Base-by-base conservation (phyloP, 495 filamentous ascomycete genomes). In the Penicillium chermesinum region DNA sequence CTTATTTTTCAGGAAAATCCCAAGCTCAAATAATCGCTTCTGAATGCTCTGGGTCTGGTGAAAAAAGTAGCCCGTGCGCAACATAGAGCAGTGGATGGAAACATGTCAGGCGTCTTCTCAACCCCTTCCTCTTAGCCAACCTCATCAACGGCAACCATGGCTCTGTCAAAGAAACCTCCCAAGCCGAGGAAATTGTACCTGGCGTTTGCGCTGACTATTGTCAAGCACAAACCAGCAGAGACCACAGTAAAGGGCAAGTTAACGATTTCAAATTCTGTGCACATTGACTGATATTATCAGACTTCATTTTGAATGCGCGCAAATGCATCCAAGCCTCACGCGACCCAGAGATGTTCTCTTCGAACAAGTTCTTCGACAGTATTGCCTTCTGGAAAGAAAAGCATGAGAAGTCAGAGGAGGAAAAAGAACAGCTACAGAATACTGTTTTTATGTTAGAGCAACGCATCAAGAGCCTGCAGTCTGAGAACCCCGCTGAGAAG, bases 371-470 rank as follows among this genome's bases (percentile, higher is more conserved):
- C 53, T 64, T 78, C 40, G 75, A 80, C 52, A 74, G 71, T 38
- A 58, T 67, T 13, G 52, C 62, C 10, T 77, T 76, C 63, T 80
- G 76, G 76, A 69, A 73, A 49, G 57, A 65, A 30, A 72, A 74
- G n/a, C 77, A 71, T 39, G 59, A 65, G 36, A 64, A 62, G 25
- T 70, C 74, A 9, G 66, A 75, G 50, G 59, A 55, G 12, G 72
- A 72, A 36, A 72, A 76, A 40, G 70, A 54, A 36, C 69, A 61
- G 38, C 53, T 80, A 1, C 59, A 65, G 21, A 67, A 76, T 37
- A 66, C 58, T 3, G 53, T 77, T 2, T 68, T 62, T 41, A 67
- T 70, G 35, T 52, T 77, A 13, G 64, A 78, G 38, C 64, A 71
- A 38, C 53, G 55, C 1, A 69, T 63, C 34, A 51, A 63, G 8